Evolutionary conservation across 495 filamentous ascomycete species (phyloP), one percentile per base, ranked within the genome.

Genomic region (Hyaloscypha bicolor): DNA sequence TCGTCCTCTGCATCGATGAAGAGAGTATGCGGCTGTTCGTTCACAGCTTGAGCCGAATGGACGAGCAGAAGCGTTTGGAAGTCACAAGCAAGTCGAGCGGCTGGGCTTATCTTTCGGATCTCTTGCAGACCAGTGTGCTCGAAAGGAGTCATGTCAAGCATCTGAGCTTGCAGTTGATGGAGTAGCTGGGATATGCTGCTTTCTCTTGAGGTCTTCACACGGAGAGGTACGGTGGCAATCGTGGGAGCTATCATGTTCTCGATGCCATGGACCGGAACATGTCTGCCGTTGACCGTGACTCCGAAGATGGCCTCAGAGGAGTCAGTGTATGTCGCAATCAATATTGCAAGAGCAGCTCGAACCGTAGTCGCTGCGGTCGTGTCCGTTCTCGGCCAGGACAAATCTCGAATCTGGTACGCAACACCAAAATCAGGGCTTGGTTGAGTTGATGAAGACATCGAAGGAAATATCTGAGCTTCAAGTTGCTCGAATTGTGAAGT

Each of bases 281-380:
- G 30, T 3, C 62, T 19, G 19, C 62, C 62, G 12, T 21, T 48
- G n/a, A 64, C 45, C 9, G 37, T 33, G 22, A 16, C 48, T 55
- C 33, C 80, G 39, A 81, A 81, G 14, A 82, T 71, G 1, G 82
- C 70, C 71, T 91, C 88, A 48, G 42, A 48, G 9, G 42, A 48
- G 9, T 9, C 42, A 55, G 52, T 22, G 6, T 22, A 55, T 6
- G 52, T 22, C 6, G 21, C 52, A 9, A 9, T 55, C 9, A 55
- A 9, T 8, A 22, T 11, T 55, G 52, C 9, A 9, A 9, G 19
- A 19, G 42, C 42, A 19, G 42, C 42, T 9, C 42, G 42, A 48
- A 48, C 19, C 9, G 42, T 9, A 9, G 42, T 48, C 42, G 42
- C 9, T 48, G 19, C 19, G 42, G 42, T 48, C 9, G 19, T 9